Percentiles rank a stretch among this genome's conserved stretches.
Conservation (phyloP, 805 yeast species). For the Kazachstania taianensis region DNA sequence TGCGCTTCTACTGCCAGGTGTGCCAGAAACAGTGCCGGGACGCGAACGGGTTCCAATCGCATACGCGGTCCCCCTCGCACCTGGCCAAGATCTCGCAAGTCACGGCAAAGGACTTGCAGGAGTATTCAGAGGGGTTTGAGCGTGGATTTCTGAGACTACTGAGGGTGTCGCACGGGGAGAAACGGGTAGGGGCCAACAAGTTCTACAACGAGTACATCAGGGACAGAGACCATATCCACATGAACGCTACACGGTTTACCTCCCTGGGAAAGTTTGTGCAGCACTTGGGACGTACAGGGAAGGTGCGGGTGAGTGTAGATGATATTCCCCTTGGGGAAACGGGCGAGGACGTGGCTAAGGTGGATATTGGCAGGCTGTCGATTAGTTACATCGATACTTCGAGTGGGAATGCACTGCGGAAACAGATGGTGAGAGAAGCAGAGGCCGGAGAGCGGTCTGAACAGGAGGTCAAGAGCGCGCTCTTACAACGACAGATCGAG, state of each 20-base stretch:
- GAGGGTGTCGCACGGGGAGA: constrained; percentile 68
- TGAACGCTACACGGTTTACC: constrained; percentile 80
- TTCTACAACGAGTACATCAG: constrained; percentile 85
- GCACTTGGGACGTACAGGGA: constrained; percentile 46
- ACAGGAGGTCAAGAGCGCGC: constrained; percentile 34
- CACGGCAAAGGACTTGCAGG: constrained; percentile 41
- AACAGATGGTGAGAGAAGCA: constrained; percentile 31
- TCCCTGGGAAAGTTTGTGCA: constrained; percentile 60
- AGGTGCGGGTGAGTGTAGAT: constrained; percentile 45
- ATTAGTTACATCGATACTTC: constrained; percentile 49
- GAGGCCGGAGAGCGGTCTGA: constrained; percentile 34
- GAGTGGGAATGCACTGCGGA: constrained; percentile 36
- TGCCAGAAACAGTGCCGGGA: constrained; percentile 93
- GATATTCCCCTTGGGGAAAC: too few relatives aligned
- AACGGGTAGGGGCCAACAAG: constrained; percentile 65
- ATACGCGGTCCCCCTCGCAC: constrained; percentile 75
- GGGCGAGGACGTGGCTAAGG: constrained; percentile 26
- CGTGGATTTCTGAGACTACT: constrained; percentile 54
- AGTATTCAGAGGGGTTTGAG: constrained; percentile 51
- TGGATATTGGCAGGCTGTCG: constrained; percentile 31
- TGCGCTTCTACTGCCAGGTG: constrained; percentile 81
- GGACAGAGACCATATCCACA: constrained; percentile 76
- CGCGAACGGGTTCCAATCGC: constrained; percentile 90
- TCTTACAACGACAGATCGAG: constrained; percentile 45
- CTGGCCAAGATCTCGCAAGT: constrained; percentile 43